These are phyloP conservation scores for Flaveria trinervia DNA, from an alignment of 129 eudicot genomes.

Conservation along the genomic window DNA sequence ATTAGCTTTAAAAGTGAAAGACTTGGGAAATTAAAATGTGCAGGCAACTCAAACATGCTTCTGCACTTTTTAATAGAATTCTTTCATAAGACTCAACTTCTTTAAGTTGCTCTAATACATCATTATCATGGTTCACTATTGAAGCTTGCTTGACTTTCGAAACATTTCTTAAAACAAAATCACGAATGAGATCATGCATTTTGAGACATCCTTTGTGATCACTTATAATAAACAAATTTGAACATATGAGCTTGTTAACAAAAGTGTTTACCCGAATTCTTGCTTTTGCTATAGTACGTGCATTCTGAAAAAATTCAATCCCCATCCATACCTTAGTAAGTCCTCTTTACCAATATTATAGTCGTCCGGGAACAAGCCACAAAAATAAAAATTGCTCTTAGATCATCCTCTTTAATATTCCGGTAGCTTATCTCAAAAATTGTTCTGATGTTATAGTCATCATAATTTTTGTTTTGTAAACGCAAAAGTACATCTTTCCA, in stretches of 20 bases:
- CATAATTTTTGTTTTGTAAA: not conserved
- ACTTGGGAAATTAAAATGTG: not conserved
- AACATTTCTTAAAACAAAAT: not conserved
- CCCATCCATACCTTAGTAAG: not conserved
- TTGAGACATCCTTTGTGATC: not conserved
- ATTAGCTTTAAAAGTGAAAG: constrained; percentile 5
- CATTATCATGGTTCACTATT: not conserved
- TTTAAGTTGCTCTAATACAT: not conserved
- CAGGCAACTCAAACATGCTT: not conserved
- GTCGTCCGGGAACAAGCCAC: not conserved
- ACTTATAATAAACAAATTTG: not conserved
- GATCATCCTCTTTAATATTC: not conserved
- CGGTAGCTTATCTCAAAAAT: not conserved
- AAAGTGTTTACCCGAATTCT: not conserved
- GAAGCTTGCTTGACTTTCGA: constrained; percentile 1
- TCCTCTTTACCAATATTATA: not conserved
- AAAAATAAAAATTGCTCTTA: not conserved
- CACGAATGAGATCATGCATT: not conserved
- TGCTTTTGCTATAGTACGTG: not conserved
- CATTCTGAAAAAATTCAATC: not conserved
- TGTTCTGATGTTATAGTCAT: not conserved
- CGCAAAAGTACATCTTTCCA: not conserved
- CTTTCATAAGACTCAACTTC: not conserved
- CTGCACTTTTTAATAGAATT: not conserved
- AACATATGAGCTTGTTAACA: not conserved